Base-by-base conservation (phyloP, 345 rosid species). In the Aegle marmelos region DNA sequence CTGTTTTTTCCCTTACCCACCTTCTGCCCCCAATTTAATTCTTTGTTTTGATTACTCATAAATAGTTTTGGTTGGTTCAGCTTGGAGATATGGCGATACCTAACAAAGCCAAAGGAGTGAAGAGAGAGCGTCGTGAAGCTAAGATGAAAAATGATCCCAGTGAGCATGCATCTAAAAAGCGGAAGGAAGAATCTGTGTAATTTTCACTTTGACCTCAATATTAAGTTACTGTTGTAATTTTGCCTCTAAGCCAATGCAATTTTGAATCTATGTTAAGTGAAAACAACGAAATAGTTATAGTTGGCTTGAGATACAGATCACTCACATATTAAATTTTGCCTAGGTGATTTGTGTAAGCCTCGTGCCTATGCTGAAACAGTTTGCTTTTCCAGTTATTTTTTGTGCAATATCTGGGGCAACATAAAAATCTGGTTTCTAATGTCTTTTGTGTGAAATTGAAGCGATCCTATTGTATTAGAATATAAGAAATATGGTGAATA, bases 61-160 rank as follows among this genome's bases (percentile, higher is more conserved):
- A 64, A 30, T 65, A 16, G 24, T 41, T 56, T 63, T 28, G 56
- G 65, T 54, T 73, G 67, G 64, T 72, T 68, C 34, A 94, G 97
- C 28, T 94, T 71, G 91, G 88, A 50, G 92, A 91, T 6, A 87
- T 76, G 87, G 81, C 80, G 27, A 67, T 94, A 21, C 85, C 86
- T 5, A 80, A 94, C 90, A 92, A 89, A 73, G 79, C 94, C 4
- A 96, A 96, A 86, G 98, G 98, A 76, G 81, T 90, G 77, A 97
- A 97, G 89, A 90, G 99, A 88, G 99, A 97, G 82, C 89, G 97
- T 0, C 95, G 90, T 27, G 98, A 94, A 81, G 91, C 90, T 17
- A 94, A 90, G 82, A 68, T 70, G 87, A 91, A 88, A 79, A 77
- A 73, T 7, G 77, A 78, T 31, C 76, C 70, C 19, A 80, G 62